Evolutionary conservation across 805 yeast genomes (phyloP).

Genomic region (Saccharomyces kudriavzevii): DNA sequence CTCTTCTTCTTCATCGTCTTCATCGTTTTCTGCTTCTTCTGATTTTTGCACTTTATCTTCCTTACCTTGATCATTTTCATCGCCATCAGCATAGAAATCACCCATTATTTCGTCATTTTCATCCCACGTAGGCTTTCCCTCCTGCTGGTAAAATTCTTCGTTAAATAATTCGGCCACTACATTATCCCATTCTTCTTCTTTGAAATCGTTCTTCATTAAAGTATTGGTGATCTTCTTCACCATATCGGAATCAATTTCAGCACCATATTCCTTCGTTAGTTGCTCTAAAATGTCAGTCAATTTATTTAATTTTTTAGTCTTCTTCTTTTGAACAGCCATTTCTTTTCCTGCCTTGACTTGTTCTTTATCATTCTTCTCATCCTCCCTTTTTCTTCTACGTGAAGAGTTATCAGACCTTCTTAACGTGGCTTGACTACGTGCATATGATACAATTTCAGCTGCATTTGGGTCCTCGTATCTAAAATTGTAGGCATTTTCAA

Average conservation of each 20-base stretch:
- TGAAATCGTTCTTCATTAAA: constrained; percentile 79
- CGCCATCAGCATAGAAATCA: constrained; percentile 34
- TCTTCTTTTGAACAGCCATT: constrained; percentile 58
- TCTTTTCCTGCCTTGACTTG: constrained; percentile 48
- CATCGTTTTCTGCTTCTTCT: constrained; percentile 10
- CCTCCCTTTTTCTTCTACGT: constrained; percentile 77
- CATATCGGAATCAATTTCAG: constrained; percentile 46
- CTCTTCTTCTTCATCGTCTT: constrained; percentile 14
- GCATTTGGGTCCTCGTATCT: constrained; percentile 88
- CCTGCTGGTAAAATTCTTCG: constrained; percentile 68
- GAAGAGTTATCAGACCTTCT: constrained; percentile 69
- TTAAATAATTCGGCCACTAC: constrained; percentile 79
- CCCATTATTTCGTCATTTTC: constrained; percentile 50
- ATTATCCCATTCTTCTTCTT: constrained; percentile 83
- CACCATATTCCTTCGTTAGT: constrained; percentile 37
- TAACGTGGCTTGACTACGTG: constrained; percentile 87
- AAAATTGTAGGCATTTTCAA: constrained; percentile 89
- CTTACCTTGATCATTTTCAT: constrained; percentile 35
- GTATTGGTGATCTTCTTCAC: constrained; percentile 64
- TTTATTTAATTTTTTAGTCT: constrained; percentile 66
- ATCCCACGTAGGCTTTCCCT: constrained; percentile 56
- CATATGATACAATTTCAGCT: constrained; percentile 87
- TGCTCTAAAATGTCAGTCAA: constrained; percentile 56
- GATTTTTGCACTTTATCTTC: constrained; percentile 27
- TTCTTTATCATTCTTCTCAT: constrained; percentile 46